phyloP scores from a whole-genome alignment of 2,329 filamentous ascomycete species.

The Fusarium sororula region DNA sequence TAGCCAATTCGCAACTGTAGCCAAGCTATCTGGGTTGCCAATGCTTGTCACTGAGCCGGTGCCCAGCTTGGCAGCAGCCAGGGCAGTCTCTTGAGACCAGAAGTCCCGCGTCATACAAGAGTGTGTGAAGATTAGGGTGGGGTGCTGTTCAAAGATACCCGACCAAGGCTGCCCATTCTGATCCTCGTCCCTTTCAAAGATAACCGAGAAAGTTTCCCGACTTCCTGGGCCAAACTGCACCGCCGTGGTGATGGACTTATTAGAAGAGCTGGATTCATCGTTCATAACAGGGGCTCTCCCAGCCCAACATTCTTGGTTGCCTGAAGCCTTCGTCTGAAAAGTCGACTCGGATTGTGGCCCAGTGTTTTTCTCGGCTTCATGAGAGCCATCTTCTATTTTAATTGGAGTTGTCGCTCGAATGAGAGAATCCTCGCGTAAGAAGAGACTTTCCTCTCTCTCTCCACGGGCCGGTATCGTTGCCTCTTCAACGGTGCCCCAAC shows the following conservation, averaged over 20 bases:
- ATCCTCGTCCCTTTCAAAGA: conserved; percentile 8
- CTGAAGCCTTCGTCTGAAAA: background rate
- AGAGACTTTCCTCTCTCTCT: conserved; percentile 38
- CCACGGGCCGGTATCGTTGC: conserved; percentile 39
- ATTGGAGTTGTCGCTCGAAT: background rate
- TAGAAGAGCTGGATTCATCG: background rate
- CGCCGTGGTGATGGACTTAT: conserved; percentile 10
- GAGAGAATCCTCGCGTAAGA: conserved; percentile 19
- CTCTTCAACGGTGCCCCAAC: conserved; percentile 35
- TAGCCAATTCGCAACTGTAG: conserved; percentile 48
- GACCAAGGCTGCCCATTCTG: conserved; percentile 39
- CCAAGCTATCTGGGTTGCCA: conserved; percentile 32
- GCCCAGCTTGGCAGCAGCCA: conserved; percentile 27
- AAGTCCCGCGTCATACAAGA: conserved; percentile 48
- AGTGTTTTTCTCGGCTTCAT: background rate
- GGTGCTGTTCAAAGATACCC: conserved; percentile 36
- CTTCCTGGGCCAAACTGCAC: conserved; percentile 30
- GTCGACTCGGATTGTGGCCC: background rate
- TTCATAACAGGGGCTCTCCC: background rate
- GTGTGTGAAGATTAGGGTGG: conserved; percentile 47
- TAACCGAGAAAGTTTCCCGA: conserved; percentile 16
- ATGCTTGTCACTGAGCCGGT: conserved; percentile 34
- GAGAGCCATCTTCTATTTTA: background rate
- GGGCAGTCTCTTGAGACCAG: background rate
- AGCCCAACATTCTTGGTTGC: background rate